Conservation (phyloP, 768 basidiomycete species). For the Agrocybe pediades region DNA sequence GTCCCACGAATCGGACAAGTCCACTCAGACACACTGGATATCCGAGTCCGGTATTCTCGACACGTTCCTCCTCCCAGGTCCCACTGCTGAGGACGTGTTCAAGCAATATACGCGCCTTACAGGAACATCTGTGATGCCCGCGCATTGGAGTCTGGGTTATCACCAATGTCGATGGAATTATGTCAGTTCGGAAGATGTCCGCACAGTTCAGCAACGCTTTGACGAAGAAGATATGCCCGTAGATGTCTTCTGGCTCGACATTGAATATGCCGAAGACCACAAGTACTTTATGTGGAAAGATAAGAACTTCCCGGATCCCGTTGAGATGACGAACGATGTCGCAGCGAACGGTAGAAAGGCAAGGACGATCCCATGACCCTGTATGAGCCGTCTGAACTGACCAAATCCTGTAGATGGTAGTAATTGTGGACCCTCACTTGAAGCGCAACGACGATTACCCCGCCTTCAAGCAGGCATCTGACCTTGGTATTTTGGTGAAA, state of each 20-base stretch:
- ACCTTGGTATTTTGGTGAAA: conserved; percentile 83
- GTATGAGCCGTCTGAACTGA: neutral
- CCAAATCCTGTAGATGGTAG: conserved; percentile 74
- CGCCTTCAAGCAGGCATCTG: conserved; percentile 82
- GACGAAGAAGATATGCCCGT: conserved; percentile 95
- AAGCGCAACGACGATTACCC: conserved; percentile 83
- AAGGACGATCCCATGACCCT: neutral
- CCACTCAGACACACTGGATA: conserved; percentile 93
- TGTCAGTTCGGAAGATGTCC: conserved; percentile 84
- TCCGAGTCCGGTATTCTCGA: conserved; percentile 97
- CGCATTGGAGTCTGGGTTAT: conserved; percentile 89
- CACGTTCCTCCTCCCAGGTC: conserved; percentile 91
- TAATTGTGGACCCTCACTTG: conserved; percentile 95
- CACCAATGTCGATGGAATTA: conserved; percentile 99
- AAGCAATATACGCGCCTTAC: conserved; percentile 84
- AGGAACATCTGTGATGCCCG: conserved; percentile 85
- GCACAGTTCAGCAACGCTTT: conserved; percentile 82
- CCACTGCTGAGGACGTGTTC: conserved; percentile 80
- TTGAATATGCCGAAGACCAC: conserved; percentile 92
- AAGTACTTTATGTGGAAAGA: conserved; percentile 98
- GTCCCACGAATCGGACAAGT: conserved; percentile 62
- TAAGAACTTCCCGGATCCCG: conserved; percentile 91
- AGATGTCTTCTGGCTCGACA: conserved; percentile 97
- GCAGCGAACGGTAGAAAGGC: conserved; percentile 87
- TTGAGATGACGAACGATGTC: conserved; percentile 90